Percentiles rank a stretch among this genome's conserved stretches.
Evolutionary conservation across 2,329 filamentous ascomycete genomes (phyloP).

Genomic region (Thielaviopsis punctulata): DNA sequence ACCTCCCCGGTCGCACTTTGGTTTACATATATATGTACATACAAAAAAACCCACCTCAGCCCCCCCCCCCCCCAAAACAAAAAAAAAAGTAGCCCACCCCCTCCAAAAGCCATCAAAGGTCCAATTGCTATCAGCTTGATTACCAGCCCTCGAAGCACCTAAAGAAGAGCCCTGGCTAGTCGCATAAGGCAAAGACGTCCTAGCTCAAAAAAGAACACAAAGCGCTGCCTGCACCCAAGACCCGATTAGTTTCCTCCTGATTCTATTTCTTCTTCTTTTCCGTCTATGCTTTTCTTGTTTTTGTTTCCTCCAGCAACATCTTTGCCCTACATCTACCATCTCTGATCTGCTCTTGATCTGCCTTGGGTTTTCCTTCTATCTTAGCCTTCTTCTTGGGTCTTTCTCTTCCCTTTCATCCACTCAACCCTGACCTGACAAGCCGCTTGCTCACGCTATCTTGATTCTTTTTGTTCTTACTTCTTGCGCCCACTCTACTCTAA

Average conservation of each 20-base stretch:
- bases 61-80: background rate
- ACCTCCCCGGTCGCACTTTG: background rate
- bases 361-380: background rate
- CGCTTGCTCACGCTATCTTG: background rate
- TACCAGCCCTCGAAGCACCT: background rate
- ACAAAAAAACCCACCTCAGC: background rate
- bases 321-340: too few species aligned
- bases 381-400: background rate
- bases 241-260: background rate
- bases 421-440: background rate
- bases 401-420: background rate
- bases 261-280: background rate
- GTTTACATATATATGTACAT: background rate
- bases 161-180: background rate
- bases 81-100: too few species aligned
- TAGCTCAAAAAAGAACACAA: slow-evolving; percentile 11
- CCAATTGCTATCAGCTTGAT: too few species aligned
- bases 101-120: too few species aligned
- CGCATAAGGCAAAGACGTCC: background rate
- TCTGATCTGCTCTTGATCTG: background rate
- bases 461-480: too few species aligned
- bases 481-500: too few species aligned
- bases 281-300: background rate
- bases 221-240: background rate
- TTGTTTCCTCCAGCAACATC: too few species aligned